These are phyloP conservation scores for Urostyla sp. DNA, from an alignment of 73 alveolate species.

Conservation along the genomic window DNA sequence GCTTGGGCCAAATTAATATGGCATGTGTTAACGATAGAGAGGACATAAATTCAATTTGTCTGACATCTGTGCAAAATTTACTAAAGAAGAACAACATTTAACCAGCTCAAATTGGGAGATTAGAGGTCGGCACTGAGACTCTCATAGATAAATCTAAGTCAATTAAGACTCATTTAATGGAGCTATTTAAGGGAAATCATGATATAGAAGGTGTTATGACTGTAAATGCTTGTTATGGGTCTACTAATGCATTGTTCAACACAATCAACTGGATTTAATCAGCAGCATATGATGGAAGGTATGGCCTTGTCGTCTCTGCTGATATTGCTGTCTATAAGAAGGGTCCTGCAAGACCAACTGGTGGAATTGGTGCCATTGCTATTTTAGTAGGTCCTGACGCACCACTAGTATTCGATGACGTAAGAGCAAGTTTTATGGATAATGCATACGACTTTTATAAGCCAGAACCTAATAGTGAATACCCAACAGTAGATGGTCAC, in stretches of 20 bases:
- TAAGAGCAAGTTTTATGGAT: conserved; percentile 91
- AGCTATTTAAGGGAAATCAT: conserved; percentile 82
- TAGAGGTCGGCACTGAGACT: conserved; percentile 99
- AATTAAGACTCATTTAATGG: conserved; percentile 96
- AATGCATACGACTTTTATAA: conserved; percentile 96
- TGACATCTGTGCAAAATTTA: conserved; percentile 88
- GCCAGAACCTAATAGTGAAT: conserved; percentile 92
- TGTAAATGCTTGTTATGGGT: conserved; percentile 99
- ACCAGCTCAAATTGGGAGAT: conserved; percentile 91
- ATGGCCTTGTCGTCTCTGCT: conserved; percentile 92
- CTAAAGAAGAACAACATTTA: conserved; percentile 86
- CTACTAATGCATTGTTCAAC: conserved; percentile 96
- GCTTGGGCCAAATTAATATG: conserved; percentile 95
- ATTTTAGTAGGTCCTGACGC: conserved; percentile 95
- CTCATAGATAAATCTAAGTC: conserved; percentile 96
- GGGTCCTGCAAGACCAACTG: conserved; percentile 99
- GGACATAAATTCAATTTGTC: conserved; percentile 95
- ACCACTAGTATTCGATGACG: conserved; percentile 83
- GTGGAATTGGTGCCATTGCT: conserved; percentile 98
- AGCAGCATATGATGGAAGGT: conserved; percentile 95
- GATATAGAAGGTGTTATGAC: conserved; percentile 98
- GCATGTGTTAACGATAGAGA: conserved; percentile 94
- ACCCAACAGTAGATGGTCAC: conserved; percentile 98
- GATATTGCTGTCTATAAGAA: conserved; percentile 97
- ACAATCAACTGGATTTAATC: conserved; percentile 94